Evolutionary conservation across 75 land plant genomes (phyloP).

Genomic region (Sequoiadendron giganteum): DNA sequence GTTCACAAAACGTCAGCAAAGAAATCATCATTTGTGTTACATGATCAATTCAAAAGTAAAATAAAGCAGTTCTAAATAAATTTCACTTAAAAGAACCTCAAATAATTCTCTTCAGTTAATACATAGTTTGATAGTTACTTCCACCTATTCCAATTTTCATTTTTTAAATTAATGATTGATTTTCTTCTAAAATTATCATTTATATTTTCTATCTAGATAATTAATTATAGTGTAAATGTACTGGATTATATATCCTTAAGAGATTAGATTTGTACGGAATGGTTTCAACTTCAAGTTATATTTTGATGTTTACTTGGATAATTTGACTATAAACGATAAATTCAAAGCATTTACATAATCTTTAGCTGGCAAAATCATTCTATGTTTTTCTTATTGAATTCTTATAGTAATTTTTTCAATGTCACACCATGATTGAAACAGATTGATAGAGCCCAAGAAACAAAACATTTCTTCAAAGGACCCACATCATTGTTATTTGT

Average conservation of each 20-base stretch:
- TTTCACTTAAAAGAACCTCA: background rate
- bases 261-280: background rate
- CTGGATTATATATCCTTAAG: background rate
- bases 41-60: background rate
- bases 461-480: background rate
- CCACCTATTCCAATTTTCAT: background rate
- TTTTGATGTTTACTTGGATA: background rate
- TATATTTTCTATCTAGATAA: background rate
- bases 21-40: background rate
- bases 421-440: background rate
- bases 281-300: background rate
- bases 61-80: background rate
- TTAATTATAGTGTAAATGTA: background rate
- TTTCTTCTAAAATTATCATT: too few relatives aligned
- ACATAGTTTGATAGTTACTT: background rate
- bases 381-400: background rate
- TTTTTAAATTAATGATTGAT: background rate
- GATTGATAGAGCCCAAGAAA: background rate
- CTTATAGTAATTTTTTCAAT: background rate
- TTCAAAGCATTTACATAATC: background rate
- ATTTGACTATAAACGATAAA: background rate
- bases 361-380: background rate
- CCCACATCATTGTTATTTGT: background rate
- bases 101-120: background rate
- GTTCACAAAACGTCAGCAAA: background rate